Conservation (phyloP, 805 yeast genomes). For the Danielia oregonensis region DNA sequence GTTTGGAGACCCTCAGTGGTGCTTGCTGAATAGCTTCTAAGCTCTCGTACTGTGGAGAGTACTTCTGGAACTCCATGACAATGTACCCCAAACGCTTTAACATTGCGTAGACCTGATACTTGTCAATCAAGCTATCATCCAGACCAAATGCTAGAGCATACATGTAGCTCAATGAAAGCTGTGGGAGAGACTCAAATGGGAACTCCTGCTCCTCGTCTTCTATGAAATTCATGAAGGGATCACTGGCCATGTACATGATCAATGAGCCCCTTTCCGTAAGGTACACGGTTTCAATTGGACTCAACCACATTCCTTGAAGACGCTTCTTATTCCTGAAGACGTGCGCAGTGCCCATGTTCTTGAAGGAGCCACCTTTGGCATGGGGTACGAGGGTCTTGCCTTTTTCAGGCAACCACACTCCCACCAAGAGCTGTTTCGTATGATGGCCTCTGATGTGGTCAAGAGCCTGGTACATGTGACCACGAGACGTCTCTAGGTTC, state of each 20-base stretch:
- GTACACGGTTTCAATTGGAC: conserved; percentile 69
- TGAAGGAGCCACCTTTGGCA: conserved; percentile 70
- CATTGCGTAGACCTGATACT: conserved; percentile 65
- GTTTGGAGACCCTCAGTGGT: too few species aligned
- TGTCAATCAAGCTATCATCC: conserved; percentile 41
- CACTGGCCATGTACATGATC: conserved; percentile 24
- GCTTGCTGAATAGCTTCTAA: conserved; percentile 11
- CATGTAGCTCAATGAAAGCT: conserved; percentile 60
- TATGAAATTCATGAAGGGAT: conserved; percentile 19
- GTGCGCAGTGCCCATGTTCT: conserved; percentile 61
- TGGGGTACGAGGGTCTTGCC: conserved; percentile 30
- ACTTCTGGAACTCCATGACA: conserved; percentile 26
- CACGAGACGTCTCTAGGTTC: conserved; percentile 50
- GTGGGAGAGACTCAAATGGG: conserved; percentile 19
- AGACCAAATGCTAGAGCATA: conserved; percentile 49
- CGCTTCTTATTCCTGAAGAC: conserved; percentile 9
- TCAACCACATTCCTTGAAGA: conserved; percentile 42
- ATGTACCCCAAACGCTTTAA: conserved; percentile 77
- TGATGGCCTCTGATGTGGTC: conserved; percentile 45
- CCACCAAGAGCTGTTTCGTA: conserved; percentile 48
- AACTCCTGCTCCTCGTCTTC: conserved; percentile 18
- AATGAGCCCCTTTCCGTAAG: conserved; percentile 73
- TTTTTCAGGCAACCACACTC: conserved; percentile 39
- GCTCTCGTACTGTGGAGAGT: conserved; percentile 13
- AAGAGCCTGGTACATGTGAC: conserved; percentile 72